These are phyloP conservation scores for Fusarium ramigenum DNA, from an alignment of 2,329 filamentous ascomycete species.

Conservation along the genomic window DNA sequence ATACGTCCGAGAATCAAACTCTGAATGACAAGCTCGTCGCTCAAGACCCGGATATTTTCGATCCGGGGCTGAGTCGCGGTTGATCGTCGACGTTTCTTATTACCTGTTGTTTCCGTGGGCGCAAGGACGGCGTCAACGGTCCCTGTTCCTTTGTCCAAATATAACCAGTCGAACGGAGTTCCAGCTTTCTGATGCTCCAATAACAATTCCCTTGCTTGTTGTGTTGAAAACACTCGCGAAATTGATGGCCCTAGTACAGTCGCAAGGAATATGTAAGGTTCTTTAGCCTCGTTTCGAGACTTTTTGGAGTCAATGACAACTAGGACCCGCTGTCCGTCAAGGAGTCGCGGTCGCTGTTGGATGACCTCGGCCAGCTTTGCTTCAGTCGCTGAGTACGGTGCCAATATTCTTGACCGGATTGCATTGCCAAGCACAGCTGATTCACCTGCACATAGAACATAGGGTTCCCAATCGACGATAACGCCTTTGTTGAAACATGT, in stretches of 20 bases:
- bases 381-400: slow-evolving; percentile 65
- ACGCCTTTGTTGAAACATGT: slow-evolving; percentile 71
- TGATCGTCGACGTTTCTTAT: slow-evolving; percentile 55
- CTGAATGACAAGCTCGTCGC: slow-evolving; percentile 89
- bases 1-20: slow-evolving; percentile 88
- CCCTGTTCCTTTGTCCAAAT: slow-evolving; percentile 73
- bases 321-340: slow-evolving; percentile 73
- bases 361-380: slow-evolving; percentile 69
- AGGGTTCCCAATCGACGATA: slow-evolving; percentile 79
- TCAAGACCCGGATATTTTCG: slow-evolving; percentile 72
- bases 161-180: slow-evolving; percentile 77
- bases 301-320: slow-evolving; percentile 70
- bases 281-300: slow-evolving; percentile 69
- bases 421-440: slow-evolving; percentile 80
- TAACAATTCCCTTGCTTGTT: slow-evolving; percentile 70
- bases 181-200: slow-evolving; percentile 58
- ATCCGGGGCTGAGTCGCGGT: slow-evolving; percentile 45
- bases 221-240: slow-evolving; percentile 70
- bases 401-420: slow-evolving; percentile 76
- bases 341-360: slow-evolving; percentile 66
- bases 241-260: slow-evolving; percentile 80
- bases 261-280: slow-evolving; percentile 82
- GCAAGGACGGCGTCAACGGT: slow-evolving; percentile 62
- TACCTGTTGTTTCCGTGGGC: slow-evolving; percentile 26
- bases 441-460: slow-evolving; percentile 85